Evolutionary conservation across 305 asterid species (phyloP), one percentile per base, ranked within the genome.

Genomic region (Fraxinus velutina): DNA sequence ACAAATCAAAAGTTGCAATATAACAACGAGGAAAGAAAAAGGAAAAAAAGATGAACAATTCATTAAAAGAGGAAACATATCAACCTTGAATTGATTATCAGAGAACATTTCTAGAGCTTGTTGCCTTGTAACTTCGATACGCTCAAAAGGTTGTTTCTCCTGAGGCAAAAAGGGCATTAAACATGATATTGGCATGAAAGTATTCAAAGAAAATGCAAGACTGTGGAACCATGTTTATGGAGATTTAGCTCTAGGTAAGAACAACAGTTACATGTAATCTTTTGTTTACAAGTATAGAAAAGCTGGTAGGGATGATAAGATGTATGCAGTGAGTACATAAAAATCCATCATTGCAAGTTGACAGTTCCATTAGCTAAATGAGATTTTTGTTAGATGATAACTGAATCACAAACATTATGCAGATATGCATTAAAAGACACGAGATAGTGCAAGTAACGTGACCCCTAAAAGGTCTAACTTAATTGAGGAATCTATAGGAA

Each of bases 91-190:
- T 44, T 78, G 92, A 85, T 96, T 96, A 76, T 96, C 99, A 33
- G 98, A 89, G 83, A 96, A 96, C 60, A 96, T 89, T 83, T 94
- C 94, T 71, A 94, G 95, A 80, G 97, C 99, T 87, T 94, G 97
- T 7, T 85, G 89, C 89, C 93, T 91, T 75, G 97, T 88, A 77
- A 94, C 99, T 86, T 94, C 98, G 44, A 96, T 94, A 81, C 97
- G 97, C 83, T 93, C 95, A 79, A 96, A 96, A 37, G 97, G 90
- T 91, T 96, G 99, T 84, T 89, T 93, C 85, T 91, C 98, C 98
- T 94, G 88, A 80, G 72, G 81, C 47, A 73, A 30, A 79, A 86
- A 77, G 78, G 70, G 79, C 52, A 80, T 52, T 33, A 72, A 79
- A 68, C 34, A 4, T 62, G 72, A 24, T 2, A 62, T 62, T 62